Evolutionary conservation across 352 stramenopile species (phyloP).

Genomic region (Globisporangium emineosum): DNA sequence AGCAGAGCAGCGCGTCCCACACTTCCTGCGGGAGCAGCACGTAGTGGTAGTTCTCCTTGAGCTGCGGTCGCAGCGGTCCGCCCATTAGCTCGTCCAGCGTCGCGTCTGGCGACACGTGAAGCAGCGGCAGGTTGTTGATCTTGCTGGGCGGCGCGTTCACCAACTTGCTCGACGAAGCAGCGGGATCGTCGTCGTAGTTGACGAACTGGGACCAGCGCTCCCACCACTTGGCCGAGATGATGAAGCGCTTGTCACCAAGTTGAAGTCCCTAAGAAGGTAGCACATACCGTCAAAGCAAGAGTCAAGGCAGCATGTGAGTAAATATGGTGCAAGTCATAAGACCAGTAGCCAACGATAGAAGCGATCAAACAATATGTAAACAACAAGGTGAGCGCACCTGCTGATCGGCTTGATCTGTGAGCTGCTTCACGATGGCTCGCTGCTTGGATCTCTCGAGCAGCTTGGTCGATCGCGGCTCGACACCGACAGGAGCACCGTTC

Average conservation of each 20-base stretch:
- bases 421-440: constrained; percentile 47
- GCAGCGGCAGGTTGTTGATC: constrained; percentile 62
- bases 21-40: constrained; percentile 68
- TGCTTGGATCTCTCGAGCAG: constrained; percentile 39
- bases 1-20: constrained; percentile 67
- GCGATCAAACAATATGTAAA: not conserved
- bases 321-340: not conserved
- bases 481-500: constrained; percentile 9
- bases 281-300: not conserved
- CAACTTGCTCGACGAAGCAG: not conserved
- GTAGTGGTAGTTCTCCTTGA: constrained; percentile 80
- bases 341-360: not conserved
- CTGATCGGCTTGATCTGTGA: constrained; percentile 59
- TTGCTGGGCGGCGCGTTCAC: constrained; percentile 36
- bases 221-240: constrained; percentile 82
- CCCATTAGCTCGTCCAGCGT: constrained; percentile 68
- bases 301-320: not conserved
- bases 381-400: constrained; percentile 19
- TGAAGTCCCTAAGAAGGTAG: constrained; percentile 40
- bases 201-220: constrained; percentile 76
- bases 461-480: constrained; percentile 23
- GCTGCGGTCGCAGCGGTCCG: constrained; percentile 49
- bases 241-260: constrained; percentile 73
- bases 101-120: constrained; percentile 43
- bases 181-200: constrained; percentile 39